Evolutionary conservation across 116 monocot genomes (phyloP).

Genomic region (Dioscorea cayenensis): DNA sequence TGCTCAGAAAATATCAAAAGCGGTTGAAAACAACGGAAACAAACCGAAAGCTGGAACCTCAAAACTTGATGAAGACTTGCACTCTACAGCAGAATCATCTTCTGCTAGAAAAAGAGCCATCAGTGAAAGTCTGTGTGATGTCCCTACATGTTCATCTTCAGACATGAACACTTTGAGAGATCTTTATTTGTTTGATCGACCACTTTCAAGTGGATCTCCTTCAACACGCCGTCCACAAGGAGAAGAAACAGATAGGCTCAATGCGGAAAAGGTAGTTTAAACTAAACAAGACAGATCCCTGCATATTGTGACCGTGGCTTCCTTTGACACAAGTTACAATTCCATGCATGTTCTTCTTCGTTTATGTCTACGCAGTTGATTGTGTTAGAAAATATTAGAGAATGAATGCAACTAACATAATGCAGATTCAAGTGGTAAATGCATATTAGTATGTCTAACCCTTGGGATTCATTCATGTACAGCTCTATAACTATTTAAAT

Average conservation of each 20-base stretch:
- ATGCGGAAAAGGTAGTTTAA: conserved; percentile 8
- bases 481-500: too few relatives aligned
- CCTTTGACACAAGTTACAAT: too few relatives aligned
- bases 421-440: too few relatives aligned
- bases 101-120: conserved; percentile 55
- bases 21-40: not conserved
- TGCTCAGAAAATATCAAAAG: not conserved
- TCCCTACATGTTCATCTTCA: conserved; percentile 33
- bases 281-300: not conserved
- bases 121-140: conserved; percentile 30
- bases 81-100: conserved; percentile 67
- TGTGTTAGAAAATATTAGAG: too few relatives aligned
- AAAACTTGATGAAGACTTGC: conserved; percentile 41
- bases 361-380: too few relatives aligned
- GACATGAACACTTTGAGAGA: conserved; percentile 9
- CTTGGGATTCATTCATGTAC: too few relatives aligned
- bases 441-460: too few relatives aligned
- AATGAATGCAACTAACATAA: too few relatives aligned
- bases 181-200: conserved; percentile 2
- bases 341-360: too few relatives aligned
- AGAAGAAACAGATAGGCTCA: conserved; percentile 8
- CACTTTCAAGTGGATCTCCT: conserved; percentile 12
- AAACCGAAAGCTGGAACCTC: conserved; percentile 1
- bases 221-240: conserved; percentile 3
- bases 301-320: not conserved